phyloP scores from a whole-genome alignment of 78 protist species.

The Dictyostelium firmibasis region DNA sequence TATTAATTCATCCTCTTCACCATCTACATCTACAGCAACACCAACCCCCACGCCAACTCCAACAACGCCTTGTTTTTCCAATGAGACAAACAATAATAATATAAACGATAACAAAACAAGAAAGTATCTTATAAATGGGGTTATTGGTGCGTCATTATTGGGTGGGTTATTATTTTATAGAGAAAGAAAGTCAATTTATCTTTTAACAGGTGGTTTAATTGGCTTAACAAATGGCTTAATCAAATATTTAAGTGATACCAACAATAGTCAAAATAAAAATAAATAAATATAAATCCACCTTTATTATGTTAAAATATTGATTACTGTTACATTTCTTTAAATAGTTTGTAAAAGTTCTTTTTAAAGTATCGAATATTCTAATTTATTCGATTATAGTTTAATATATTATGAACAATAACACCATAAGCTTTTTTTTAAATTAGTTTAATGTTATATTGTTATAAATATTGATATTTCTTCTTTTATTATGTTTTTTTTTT shows the following conservation, averaged over 20 bases:
- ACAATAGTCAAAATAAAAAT: neutral
- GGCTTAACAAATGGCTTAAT: constrained; percentile 44
- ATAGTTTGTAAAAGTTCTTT: no score
- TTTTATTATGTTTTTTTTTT: no score
- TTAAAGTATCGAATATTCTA: no score
- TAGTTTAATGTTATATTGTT: no score
- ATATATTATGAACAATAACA: no score
- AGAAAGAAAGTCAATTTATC: neutral
- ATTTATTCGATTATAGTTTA: no score
- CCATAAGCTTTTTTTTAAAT: no score
- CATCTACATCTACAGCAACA: neutral
- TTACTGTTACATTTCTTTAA: no score
- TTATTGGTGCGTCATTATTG: constrained; percentile 13
- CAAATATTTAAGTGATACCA: neutral
- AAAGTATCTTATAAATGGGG: neutral
- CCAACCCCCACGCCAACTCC: neutral
- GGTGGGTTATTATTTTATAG: constrained; percentile 30
- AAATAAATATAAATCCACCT: neutral
- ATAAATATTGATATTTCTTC: no score
- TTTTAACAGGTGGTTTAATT: constrained; percentile 27
- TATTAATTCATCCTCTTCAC: neutral
- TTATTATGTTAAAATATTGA: no score
- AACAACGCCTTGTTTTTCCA: no score
- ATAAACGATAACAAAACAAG: neutral
- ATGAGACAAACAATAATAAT: neutral